Conservation (phyloP, 2,329 filamentous ascomycete species). For the Mycosphaerella sp. region DNA sequence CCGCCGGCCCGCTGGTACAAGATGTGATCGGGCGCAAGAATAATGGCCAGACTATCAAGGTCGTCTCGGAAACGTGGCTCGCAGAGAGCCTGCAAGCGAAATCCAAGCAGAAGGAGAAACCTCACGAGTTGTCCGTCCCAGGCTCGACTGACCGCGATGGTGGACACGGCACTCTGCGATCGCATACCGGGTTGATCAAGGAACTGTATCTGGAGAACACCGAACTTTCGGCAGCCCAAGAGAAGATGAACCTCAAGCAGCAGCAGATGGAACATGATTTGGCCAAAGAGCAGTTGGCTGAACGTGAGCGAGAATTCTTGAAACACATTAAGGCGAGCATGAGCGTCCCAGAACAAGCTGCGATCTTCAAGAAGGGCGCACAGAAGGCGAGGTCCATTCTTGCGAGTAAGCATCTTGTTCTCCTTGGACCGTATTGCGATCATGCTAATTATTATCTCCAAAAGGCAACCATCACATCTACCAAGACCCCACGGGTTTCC, state of each 20-base stretch:
- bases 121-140: constrained; percentile 9
- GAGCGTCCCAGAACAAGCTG: constrained; percentile 18
- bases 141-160: constrained; percentile 30
- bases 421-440: not conserved
- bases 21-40: constrained; percentile 14
- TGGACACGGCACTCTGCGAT: constrained; percentile 22
- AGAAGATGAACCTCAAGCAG: constrained; percentile 26
- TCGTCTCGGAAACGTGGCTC: constrained; percentile 43
- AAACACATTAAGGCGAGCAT: constrained; percentile 24
- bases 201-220: constrained; percentile 36
- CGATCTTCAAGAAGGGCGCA: constrained; percentile 23
- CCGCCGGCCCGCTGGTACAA: constrained; percentile 10
- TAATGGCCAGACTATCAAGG: constrained; percentile 22
- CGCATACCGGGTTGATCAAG: constrained; percentile 21
- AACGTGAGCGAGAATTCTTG: constrained; percentile 1
- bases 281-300: constrained; percentile 15
- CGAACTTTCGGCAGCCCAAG: constrained; percentile 19
- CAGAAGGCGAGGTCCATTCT: constrained; percentile 28
- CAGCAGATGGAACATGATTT: constrained; percentile 27
- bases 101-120: constrained; percentile 23
- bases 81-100: constrained; percentile 43
- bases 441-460: constrained; percentile 3
- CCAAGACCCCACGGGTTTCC: constrained; percentile 55
- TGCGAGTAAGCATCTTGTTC: not conserved
- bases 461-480: constrained; percentile 60